Evolutionary conservation across 2,329 filamentous ascomycete species (phyloP), one percentile per base, ranked within the genome.

Genomic region (Colletotrichum karsti): DNA sequence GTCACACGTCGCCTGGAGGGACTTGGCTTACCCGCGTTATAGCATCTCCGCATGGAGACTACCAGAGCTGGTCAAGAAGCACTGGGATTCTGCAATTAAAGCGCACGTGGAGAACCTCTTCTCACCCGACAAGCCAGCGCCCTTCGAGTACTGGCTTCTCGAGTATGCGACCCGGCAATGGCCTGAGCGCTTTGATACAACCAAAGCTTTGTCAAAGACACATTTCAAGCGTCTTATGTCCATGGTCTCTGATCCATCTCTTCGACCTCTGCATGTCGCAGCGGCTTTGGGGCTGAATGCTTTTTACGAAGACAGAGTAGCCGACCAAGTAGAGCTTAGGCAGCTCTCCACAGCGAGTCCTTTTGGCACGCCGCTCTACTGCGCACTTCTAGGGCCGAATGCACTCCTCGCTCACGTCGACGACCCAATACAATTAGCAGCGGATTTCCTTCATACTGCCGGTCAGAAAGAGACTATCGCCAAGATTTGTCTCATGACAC

Each of bases 111-210:
- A 70, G 70, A 9, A 57, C 69, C 72, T 81, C 5, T 80, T 81
- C 53, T 63, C 69, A 2, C 48, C 64, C 1, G 62, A 72, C 0
- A 73, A 69, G 22, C 70, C 73, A 1, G 75, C 72, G 51, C 77
- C 75, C 64, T 79, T 81, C 33, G 73, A 77, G 9, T 78, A 80
- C 20, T 81, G 80, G 79, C 71, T 73, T 3, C 63, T 81, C 20
- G 78, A 80, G 48, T 80, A 78, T 63, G 75, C 74, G 1, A 72
- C 75, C 20, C 70, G 74, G 20, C 74, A 67, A 3, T 78, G 72
- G 57, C 78, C 79, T 1, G 67, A 70, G 1, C 67, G 63, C 0
- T 72, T 74, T 5, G 72, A 76, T 9, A 20, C 18, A 9, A 33
- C 58, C 6, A 30, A 72, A 9, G 72, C 74, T 3, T 39, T 74